phyloP scores from a whole-genome alignment of 1,139 yeast genomes.

The Suhomyces choctaworum region DNA sequence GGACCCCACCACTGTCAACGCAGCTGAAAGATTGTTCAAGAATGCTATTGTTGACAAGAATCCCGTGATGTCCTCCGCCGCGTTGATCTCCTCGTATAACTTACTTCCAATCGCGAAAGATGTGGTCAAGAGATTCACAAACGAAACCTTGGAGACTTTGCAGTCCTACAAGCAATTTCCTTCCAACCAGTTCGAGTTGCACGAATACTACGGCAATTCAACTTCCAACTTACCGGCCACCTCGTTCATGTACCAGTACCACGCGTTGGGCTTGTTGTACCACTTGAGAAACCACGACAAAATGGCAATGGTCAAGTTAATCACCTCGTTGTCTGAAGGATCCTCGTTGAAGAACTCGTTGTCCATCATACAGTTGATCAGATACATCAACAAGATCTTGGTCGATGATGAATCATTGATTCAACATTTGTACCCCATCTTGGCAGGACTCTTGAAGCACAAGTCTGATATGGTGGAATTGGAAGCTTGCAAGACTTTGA shows the following conservation, averaged over 20 bases:
- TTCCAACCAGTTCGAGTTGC: constrained; percentile 51
- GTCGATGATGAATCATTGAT: constrained; percentile 56
- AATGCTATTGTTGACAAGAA: constrained; percentile 91
- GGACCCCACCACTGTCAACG: constrained; percentile 90
- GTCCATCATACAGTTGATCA: constrained; percentile 82
- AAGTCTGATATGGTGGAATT: constrained; percentile 88
- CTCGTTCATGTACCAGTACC: constrained; percentile 88
- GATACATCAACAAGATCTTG: constrained; percentile 74
- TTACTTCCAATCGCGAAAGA: constrained; percentile 86
- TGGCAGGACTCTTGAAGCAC: constrained; percentile 72
- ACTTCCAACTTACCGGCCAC: constrained; percentile 59
- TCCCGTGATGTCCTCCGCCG: constrained; percentile 89
- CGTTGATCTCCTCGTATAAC: constrained; percentile 87
- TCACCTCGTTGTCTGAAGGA: constrained; percentile 72
- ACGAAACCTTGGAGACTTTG: constrained; percentile 89
- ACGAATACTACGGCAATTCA: constrained; percentile 54
- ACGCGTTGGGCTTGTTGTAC: constrained; percentile 88
- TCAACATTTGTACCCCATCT: constrained; percentile 60
- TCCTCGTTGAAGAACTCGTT: constrained; percentile 65
- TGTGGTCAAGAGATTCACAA: constrained; percentile 89
- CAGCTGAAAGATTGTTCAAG: constrained; percentile 90
- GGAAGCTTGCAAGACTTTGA: constrained; percentile 87
- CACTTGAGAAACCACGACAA: constrained; percentile 88
- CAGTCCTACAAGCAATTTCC: constrained; percentile 70
- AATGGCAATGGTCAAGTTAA: constrained; percentile 90